Percentiles rank a stretch among this genome's conserved stretches.
Conservation (phyloP, 306 rosid species). For the Amphicarpaea edgeworthii region DNA sequence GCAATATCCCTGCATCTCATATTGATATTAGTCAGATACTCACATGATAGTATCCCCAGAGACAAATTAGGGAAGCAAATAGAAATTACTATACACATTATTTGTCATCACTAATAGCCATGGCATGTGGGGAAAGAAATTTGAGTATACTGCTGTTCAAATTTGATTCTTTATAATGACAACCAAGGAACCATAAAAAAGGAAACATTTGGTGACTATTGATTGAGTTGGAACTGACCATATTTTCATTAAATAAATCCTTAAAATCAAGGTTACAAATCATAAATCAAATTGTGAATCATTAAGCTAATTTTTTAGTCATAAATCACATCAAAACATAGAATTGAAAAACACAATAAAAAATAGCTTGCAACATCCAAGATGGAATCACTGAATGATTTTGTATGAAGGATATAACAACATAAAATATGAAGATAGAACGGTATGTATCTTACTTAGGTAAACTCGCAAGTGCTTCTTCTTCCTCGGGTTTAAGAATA, state of each 20-base stretch:
- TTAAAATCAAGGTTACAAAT: not conserved
- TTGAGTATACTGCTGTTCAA: slow-evolving; percentile 18
- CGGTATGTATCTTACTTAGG: slow-evolving; percentile 57
- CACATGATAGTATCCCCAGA: slow-evolving; percentile 20
- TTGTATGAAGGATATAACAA: too few species aligned
- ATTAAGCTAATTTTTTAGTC: not conserved
- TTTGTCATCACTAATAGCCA: slow-evolving; percentile 13
- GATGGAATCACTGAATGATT: too few species aligned
- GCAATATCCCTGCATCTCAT: slow-evolving; percentile 65
- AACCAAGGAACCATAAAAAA: slow-evolving; percentile 18
- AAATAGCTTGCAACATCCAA: too few species aligned
- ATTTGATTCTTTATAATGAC: slow-evolving; percentile 25
- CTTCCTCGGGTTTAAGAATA: slow-evolving; percentile 82
- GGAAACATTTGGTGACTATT: slow-evolving; percentile 14
- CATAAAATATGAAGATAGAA: slow-evolving; percentile 37
- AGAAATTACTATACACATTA: slow-evolving; percentile 30
- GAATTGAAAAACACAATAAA: not conserved
- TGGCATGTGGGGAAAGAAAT: slow-evolving; percentile 38
- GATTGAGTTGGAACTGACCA: slow-evolving; percentile 26
- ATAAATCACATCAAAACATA: not conserved
- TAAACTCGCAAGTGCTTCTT: slow-evolving; percentile 68
- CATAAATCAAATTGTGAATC: not conserved
- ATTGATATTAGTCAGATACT: slow-evolving; percentile 40
- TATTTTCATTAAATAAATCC: slow-evolving; percentile 30
- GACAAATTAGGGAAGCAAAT: slow-evolving; percentile 36